Evolutionary conservation across 78 protist species (phyloP), one percentile per base, ranked within the genome.

Genomic region (Guillardia theta): DNA sequence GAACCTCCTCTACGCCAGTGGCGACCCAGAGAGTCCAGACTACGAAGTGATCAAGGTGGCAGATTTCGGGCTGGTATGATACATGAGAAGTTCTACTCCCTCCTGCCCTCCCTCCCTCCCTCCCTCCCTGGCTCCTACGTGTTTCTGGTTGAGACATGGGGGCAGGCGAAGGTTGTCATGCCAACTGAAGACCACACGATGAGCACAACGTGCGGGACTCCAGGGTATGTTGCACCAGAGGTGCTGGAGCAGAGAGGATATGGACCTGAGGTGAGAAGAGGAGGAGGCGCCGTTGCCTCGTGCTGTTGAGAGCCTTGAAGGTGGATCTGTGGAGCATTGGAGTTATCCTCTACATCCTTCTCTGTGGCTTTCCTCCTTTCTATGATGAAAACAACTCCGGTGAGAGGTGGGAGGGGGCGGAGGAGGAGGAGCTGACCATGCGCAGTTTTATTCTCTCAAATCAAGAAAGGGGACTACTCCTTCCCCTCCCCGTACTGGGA

Each of bases 291-390:
- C 10, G 58, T 50, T 50, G 58, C 10, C 58, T 10, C 15, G 58
- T 10, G 15, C 58, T 50, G 58, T 36, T 18, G 5, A 36, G 83
- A 15, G 83, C 36, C n/a, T 70, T 83, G 70, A 94, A 94, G 48
- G 97, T 95, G 19, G 99, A 98, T 93, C 19, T 95, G 77, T 98
- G 97, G 98, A 43, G 95, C 54, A 30, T 96, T 0, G 99, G 99
- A 70, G 98, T 97, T 36, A 94, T 97, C 22, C 64, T 96, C 24
- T 97, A 96, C 96, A 96, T 97, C 19, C 92, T 97, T 58, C 96
- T 97, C 53, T 95, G 97, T 92, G 98, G 98, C 21, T 97, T 96
- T 95, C 97, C 99, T 19, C 99, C 99, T 27, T 98, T 98, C 93
- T 96, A 96, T 70, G 97, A 97, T 36, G 97, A 94, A 30, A 95